These are phyloP conservation scores for Cercospora janseana DNA, from an alignment of 2,329 filamentous ascomycete species.

Conservation along the genomic window DNA sequence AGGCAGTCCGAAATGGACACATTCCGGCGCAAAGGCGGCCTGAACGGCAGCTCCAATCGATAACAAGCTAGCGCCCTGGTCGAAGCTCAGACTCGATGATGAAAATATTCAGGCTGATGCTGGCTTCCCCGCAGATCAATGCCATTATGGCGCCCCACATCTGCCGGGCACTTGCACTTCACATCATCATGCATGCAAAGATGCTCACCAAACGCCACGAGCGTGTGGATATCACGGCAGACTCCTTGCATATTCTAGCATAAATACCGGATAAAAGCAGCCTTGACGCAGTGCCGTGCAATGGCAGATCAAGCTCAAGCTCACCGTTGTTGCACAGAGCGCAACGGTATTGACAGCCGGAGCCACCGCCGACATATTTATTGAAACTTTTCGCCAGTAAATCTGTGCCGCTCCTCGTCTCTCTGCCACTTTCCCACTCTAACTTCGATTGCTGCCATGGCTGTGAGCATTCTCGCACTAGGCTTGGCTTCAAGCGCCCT, in stretches of 20 bases:
- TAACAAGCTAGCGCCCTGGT: too few species aligned
- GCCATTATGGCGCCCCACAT: neutral
- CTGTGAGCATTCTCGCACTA: neutral
- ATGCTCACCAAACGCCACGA: constrained; percentile 1
- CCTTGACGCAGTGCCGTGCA: neutral
- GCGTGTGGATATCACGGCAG: neutral
- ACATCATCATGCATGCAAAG: constrained; percentile 4
- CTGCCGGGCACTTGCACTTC: neutral
- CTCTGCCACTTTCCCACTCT: too few species aligned
- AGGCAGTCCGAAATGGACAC: too few species aligned
- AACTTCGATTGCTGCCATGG: neutral
- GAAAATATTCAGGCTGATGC: constrained; percentile 4
- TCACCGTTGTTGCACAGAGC: neutral
- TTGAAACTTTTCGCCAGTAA: too few species aligned
- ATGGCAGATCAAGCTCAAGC: neutral
- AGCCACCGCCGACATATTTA: too few species aligned
- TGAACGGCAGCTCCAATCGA: too few species aligned
- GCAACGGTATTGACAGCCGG: too few species aligned
- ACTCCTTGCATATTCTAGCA: neutral
- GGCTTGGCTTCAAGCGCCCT: neutral
- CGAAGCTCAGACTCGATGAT: too few species aligned
- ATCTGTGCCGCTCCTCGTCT: too few species aligned
- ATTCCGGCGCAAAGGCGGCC: too few species aligned
- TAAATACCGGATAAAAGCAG: neutral
- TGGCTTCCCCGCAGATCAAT: neutral